Evolutionary conservation across 805 yeast species (phyloP).

Genomic region (Pichia cabralensis): DNA sequence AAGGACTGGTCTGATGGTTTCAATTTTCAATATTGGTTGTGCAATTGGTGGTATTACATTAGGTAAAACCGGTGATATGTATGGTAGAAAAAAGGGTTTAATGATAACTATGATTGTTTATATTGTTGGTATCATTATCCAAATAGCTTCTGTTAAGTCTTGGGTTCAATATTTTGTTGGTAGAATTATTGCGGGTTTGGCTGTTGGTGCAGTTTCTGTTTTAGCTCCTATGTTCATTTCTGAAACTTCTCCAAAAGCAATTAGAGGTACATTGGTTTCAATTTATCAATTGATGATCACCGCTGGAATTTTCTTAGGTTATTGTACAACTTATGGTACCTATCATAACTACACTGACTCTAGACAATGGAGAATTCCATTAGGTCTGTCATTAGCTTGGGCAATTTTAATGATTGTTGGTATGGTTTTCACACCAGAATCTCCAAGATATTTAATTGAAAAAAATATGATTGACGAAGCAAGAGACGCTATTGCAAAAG

Average conservation of each 20-base stretch:
- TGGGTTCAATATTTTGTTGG: conserved; percentile 64
- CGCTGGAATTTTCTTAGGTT: conserved; percentile 61
- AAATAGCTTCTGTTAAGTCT: conserved; percentile 39
- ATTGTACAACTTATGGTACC: conserved; percentile 58
- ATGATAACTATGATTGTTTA: conserved; percentile 45
- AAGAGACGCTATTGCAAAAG: conserved; percentile 40
- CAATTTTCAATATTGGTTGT: conserved; percentile 64
- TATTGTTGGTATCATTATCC: conserved; percentile 51
- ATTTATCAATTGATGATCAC: conserved; percentile 64
- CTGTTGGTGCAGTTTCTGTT: conserved; percentile 46
- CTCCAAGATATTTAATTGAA: conserved; percentile 55
- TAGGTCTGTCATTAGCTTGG: conserved; percentile 43
- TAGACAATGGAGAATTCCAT: conserved; percentile 60
- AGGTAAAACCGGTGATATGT: conserved; percentile 45
- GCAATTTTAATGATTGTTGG: conserved; percentile 39
- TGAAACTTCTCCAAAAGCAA: conserved; percentile 59
- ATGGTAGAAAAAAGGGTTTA: conserved; percentile 52
- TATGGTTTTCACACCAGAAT: conserved; percentile 57
- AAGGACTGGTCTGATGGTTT: conserved; percentile 53
- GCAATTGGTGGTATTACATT: conserved; percentile 61
- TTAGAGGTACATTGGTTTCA: conserved; percentile 64
- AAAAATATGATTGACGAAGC: conserved; percentile 43
- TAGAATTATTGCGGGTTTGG: conserved; percentile 46
- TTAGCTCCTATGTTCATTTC: conserved; percentile 51
- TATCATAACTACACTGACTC: conserved; percentile 37